These are phyloP conservation scores for Malus fusca DNA, from an alignment of 306 rosid genomes.

Conservation along the genomic window DNA sequence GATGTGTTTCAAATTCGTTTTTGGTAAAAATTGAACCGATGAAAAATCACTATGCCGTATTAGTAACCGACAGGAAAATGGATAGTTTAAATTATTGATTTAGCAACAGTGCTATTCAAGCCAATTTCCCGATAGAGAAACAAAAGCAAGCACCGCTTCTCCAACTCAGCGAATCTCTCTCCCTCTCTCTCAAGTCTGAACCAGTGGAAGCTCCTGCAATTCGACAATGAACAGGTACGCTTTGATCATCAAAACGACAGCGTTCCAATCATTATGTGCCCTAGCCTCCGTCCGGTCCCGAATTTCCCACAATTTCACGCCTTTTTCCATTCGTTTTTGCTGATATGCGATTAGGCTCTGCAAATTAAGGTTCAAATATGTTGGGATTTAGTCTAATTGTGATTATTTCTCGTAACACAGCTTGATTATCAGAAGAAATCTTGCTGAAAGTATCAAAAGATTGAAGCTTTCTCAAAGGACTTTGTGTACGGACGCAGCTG, in stretches of 20 bases:
- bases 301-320: background rate
- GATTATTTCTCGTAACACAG: conserved; percentile 35
- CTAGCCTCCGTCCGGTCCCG: background rate
- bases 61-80: no score
- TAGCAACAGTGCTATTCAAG: no score
- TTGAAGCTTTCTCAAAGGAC: conserved; percentile 28
- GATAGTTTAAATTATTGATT: no score
- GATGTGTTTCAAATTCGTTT: no score
- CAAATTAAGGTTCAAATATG: background rate
- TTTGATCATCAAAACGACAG: background rate
- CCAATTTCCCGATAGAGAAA: no score
- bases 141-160: background rate
- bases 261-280: background rate
- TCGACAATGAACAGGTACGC: conserved; percentile 14
- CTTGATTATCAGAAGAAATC: conserved; percentile 37
- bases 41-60: no score
- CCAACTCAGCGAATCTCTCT: background rate
- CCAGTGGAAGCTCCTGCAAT: background rate
- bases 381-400: background rate
- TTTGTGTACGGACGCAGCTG: conserved; percentile 34
- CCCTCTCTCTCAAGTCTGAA: background rate
- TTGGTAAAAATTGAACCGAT: no score
- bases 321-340: background rate
- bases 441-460: conserved; percentile 26
- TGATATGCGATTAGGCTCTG: background rate